A percentile compares a stretch with the other conserved stretches of the same genome.
phyloP scores from a whole-genome alignment of 768 basidiomycete species.

The Mycena kentingensis region DNA sequence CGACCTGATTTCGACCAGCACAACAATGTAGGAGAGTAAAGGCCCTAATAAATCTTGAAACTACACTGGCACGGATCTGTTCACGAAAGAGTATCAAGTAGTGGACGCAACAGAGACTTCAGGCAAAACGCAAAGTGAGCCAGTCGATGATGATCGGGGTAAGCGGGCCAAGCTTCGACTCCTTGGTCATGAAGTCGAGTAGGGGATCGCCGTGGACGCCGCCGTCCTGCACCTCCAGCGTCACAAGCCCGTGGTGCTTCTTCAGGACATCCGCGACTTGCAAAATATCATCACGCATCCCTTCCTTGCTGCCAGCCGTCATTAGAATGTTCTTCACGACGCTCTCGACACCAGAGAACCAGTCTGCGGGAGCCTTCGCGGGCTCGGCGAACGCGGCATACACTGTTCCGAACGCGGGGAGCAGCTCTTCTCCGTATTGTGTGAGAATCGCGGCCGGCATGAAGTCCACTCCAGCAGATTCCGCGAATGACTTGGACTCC shows the following conservation, averaged over 20 bases:
- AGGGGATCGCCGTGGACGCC: conserved; percentile 42
- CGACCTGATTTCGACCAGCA: too few species aligned
- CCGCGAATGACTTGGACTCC: conserved; percentile 26
- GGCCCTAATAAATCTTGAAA: too few species aligned
- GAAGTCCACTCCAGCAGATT: conserved; percentile 32
- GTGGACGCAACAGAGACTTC: too few species aligned
- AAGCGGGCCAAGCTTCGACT: conserved; percentile 26
- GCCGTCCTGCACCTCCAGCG: conserved; percentile 32
- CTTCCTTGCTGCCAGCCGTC: conserved; percentile 38
- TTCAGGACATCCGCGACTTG: conserved; percentile 26
- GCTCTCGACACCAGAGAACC: conserved; percentile 35
- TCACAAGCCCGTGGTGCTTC: conserved; percentile 21
- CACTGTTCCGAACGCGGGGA: conserved; percentile 29
- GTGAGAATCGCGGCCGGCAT: conserved; percentile 17
- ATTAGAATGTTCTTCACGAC: conserved; percentile 38
- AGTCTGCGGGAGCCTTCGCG: conserved; percentile 31
- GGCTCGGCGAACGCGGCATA: conserved; percentile 36
- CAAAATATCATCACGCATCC: conserved; percentile 36
- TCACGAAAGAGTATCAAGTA: too few species aligned
- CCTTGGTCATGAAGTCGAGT: conserved; percentile 30
- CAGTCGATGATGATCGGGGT: too few species aligned
- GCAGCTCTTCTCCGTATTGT: conserved; percentile 23
- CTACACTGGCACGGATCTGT: too few species aligned
- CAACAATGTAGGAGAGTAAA: too few species aligned
- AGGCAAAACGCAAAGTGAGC: too few species aligned